phyloP scores from a whole-genome alignment of 305 asterid genomes.

The Fraxinus albicans region DNA sequence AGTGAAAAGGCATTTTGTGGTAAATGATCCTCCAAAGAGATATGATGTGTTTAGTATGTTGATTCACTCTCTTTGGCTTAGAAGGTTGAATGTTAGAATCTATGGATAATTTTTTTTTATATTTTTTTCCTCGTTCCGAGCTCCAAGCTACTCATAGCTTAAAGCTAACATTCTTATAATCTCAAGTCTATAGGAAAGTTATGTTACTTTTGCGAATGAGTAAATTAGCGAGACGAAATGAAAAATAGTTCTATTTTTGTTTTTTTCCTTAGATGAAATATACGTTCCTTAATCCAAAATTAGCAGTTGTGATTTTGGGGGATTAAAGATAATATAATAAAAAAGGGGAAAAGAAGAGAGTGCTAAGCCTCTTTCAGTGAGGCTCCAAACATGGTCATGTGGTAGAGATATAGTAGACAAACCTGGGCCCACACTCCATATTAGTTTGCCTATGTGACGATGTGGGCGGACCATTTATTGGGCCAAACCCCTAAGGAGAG shows the following conservation, averaged over 20 bases:
- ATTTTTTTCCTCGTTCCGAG: background rate
- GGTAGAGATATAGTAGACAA: no score
- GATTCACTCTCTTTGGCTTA: slow-evolving; percentile 52
- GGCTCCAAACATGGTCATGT: no score
- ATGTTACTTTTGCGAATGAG: background rate
- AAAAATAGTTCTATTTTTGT: background rate
- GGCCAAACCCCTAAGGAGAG: no score
- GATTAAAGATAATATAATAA: no score
- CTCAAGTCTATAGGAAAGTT: background rate
- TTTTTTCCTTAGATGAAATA: background rate
- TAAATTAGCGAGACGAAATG: background rate
- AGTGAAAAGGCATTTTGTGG: slow-evolving; percentile 42
- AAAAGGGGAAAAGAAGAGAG: no score
- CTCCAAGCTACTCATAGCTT: background rate
- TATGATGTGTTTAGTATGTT: slow-evolving; percentile 51
- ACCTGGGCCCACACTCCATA: no score
- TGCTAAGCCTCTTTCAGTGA: no score
- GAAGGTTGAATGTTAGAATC: slow-evolving; percentile 50
- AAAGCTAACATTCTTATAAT: background rate
- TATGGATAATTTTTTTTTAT: slow-evolving; percentile 16
- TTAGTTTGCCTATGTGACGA: no score
- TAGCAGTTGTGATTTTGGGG: no score
- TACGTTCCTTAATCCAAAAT: background rate
- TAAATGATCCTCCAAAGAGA: slow-evolving; percentile 54
- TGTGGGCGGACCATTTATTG: no score